Evolutionary conservation across 1,284 basidiomycete species (phyloP), one percentile per base, ranked within the genome.

Genomic region (Sanguinoderma infundibulare): DNA sequence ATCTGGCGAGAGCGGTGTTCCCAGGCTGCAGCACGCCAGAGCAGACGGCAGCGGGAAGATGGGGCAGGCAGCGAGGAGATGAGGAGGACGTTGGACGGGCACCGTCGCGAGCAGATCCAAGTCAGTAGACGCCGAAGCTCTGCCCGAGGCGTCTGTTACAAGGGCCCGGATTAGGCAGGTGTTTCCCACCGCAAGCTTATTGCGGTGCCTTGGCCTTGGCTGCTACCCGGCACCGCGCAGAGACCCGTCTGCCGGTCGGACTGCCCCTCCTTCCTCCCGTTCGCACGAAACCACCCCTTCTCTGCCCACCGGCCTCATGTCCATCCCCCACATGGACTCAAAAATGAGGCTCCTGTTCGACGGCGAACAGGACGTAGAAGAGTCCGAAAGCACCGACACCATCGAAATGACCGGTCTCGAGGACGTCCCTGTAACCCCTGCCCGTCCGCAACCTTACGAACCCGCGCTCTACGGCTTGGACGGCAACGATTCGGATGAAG

Each of bases 331-430:
- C 38, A 53, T 52, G 61, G 61, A 64, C 40, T 63, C 62, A 36
- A 59, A 62, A 47, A 53, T 63, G n/a, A 7, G 53, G 39, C 60
- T 66, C 26, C 51, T 66, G 22, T 67, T 67, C 38, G 65, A 64
- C 28, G 56, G 59, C 28, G 65, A 63, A 51, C 22, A 40, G 39
- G 59, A 60, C 17, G 58, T 14, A 42, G 57, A 64, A 44, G 56
- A 54, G 34, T 68, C 68, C 17, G 63, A 65, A n/a, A 55, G 58
- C 9, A 66, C 59, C 26, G 72, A 71, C 55, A 70, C 74, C 58
- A 72, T 82, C 49, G 81, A 82, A 66, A 73, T 83, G 67, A 65
- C 63, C 3, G 67, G 67, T 40, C 60, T 81, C 17, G 72, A 77
- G 10, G 71, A 74, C 24, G 46, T 69, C 14, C 52, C 63, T 8